Percentiles rank a stretch among this genome's conserved stretches.
Conservation (phyloP, 1,284 basidiomycete species). For the Coriolopsis trogii region DNA sequence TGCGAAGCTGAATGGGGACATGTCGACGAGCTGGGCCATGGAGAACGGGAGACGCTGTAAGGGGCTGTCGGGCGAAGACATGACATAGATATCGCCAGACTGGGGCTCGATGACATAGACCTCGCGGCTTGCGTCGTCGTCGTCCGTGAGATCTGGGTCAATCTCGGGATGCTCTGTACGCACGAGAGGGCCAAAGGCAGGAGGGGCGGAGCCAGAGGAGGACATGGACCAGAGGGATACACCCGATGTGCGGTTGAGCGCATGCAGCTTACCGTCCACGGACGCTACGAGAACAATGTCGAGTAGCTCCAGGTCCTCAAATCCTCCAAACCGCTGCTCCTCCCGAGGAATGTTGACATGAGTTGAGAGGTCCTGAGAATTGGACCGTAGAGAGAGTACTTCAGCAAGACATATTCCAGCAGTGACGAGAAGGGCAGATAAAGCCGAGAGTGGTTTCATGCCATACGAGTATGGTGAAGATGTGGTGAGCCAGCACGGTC, state of each 20-base stretch:
- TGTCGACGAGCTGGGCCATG: slow-evolving; percentile 85
- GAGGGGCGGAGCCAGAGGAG: slow-evolving; percentile 51
- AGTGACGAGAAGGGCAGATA: slow-evolving; percentile 26
- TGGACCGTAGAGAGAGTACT: slow-evolving; percentile 26
- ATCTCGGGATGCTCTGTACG: slow-evolving; percentile 63
- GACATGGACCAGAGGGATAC: slow-evolving; percentile 82
- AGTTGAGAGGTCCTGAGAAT: slow-evolving; percentile 29
- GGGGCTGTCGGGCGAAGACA: slow-evolving; percentile 63
- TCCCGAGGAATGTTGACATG: slow-evolving; percentile 25
- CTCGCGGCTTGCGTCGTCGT: slow-evolving; percentile 64
- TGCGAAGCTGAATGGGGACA: slow-evolving; percentile 82
- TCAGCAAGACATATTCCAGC: slow-evolving; percentile 33
- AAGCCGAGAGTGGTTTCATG: slow-evolving; percentile 30
- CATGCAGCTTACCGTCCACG: slow-evolving; percentile 90
- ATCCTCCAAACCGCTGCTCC: slow-evolving; percentile 6
- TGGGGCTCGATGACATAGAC: slow-evolving; percentile 91
- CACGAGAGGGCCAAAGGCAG: slow-evolving; percentile 69
- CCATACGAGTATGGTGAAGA: slow-evolving; percentile 32
- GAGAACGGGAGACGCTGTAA: slow-evolving; percentile 84
- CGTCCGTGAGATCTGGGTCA: slow-evolving; percentile 56
- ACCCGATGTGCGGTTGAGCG: slow-evolving; percentile 81
- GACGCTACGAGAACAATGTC: slow-evolving; percentile 85
- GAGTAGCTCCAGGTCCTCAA: slow-evolving; percentile 59
- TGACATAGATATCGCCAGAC: slow-evolving; percentile 86
- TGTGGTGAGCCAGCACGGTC: no score